phyloP scores from a whole-genome alignment of 768 basidiomycete genomes.

The Podaxis sp. region DNA sequence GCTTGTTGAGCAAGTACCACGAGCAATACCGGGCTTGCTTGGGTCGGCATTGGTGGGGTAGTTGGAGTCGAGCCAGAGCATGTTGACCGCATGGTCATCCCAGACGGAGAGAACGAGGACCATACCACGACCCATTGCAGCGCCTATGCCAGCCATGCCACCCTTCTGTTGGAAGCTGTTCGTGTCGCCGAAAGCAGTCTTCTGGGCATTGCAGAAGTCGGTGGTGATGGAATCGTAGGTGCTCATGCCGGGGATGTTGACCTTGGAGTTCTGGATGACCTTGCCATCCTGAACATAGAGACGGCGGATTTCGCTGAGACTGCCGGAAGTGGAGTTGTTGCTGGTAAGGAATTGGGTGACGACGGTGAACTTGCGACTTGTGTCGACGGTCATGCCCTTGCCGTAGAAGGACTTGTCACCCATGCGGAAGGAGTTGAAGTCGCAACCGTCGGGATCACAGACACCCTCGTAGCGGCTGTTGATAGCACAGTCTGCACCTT shows the following conservation, averaged over 20 bases:
- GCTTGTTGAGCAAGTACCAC: constrained; percentile 49
- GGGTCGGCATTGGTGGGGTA: constrained; percentile 38
- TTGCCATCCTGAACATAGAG: constrained; percentile 54
- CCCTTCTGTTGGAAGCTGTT: constrained; percentile 44
- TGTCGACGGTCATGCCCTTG: constrained; percentile 48
- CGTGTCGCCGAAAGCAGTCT: constrained; percentile 46
- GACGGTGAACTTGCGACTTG: constrained; percentile 50
- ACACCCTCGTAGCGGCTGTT: constrained; percentile 39
- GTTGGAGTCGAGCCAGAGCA: constrained; percentile 57
- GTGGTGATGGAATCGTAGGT: constrained; percentile 48
- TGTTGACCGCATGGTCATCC: constrained; percentile 53
- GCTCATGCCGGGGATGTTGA: constrained; percentile 40
- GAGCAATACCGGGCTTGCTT: constrained; percentile 41
- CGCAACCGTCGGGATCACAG: constrained; percentile 59
- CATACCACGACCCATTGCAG: constrained; percentile 41
- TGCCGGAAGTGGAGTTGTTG: constrained; percentile 44
- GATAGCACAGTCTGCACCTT: constrained; percentile 39
- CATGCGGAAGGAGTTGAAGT: constrained; percentile 64
- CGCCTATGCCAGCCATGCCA: constrained; percentile 35
- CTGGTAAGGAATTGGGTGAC: constrained; percentile 58
- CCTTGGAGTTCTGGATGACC: constrained; percentile 50
- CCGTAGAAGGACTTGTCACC: constrained; percentile 49
- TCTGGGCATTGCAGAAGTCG: constrained; percentile 47
- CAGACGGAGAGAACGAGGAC: constrained; percentile 50
- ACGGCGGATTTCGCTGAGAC: constrained; percentile 52